These are phyloP conservation scores for Cyamopsis tetragonoloba DNA, from an alignment of 306 rosid species.

Conservation along the genomic window DNA sequence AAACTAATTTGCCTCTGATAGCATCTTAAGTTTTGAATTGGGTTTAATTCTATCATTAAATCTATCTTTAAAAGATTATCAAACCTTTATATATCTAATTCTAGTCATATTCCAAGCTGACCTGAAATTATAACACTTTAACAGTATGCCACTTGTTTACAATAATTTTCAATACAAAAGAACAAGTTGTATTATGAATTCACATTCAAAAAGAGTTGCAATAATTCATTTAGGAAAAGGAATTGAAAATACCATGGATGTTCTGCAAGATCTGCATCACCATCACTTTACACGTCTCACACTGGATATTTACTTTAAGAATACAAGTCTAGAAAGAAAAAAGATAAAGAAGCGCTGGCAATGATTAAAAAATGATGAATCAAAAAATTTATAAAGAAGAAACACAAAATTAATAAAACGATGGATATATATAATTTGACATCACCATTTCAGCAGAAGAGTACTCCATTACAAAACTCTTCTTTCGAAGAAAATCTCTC, in stretches of 20 bases:
- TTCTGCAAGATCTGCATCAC: constrained; percentile 30
- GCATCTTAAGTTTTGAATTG: too few relatives aligned
- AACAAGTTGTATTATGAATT: too few relatives aligned
- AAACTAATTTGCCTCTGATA: too few relatives aligned
- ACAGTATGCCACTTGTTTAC: background rate
- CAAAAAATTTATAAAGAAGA: background rate
- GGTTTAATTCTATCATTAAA: too few relatives aligned
- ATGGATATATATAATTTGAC: background rate
- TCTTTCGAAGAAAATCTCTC: background rate
- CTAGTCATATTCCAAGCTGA: too few relatives aligned
- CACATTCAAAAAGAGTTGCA: background rate
- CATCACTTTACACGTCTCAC: constrained; percentile 38
- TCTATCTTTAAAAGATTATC: too few relatives aligned
- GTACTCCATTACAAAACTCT: constrained; percentile 31
- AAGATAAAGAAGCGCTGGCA: background rate
- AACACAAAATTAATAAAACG: background rate
- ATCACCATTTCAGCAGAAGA: constrained; percentile 40
- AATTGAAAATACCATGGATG: constrained; percentile 33
- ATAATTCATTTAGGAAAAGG: background rate
- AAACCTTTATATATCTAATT: too few relatives aligned
- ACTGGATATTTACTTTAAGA: constrained; percentile 35
- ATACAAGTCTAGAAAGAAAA: constrained; percentile 36
- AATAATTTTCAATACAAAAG: background rate
- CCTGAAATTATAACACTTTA: too few relatives aligned
- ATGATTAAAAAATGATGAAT: too few relatives aligned